Base-by-base conservation (phyloP, 108 stramenopile species). In the Nitzschia sp. region DNA sequence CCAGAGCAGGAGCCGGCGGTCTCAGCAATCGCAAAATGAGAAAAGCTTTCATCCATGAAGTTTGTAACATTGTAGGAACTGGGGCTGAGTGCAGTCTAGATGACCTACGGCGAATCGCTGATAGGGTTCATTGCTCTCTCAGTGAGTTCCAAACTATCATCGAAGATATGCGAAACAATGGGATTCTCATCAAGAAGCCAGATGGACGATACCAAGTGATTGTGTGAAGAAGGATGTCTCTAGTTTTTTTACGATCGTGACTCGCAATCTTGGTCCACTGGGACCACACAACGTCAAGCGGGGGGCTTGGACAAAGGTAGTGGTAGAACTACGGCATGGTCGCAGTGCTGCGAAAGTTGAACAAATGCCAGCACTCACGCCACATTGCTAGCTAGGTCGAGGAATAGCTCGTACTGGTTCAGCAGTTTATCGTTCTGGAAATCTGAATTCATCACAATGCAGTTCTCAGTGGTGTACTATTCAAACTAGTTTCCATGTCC, bases 1-100 rank as follows among this genome's bases (percentile, higher is more conserved):
- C 77, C 37, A 71, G 93, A 22, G 87, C 82, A 25, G 90, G 90
- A 44, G 86, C 80, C n/a, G 78, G 77, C 25, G 93, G 93, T 21
- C 82, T 79, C 42, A 86, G 84, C 70, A 92, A 89, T 52, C 78
- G 81, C 20, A 88, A 88, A 54, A 63, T 80, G 67, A 67, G 82
- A 54, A 83, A 79, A 69, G 62, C 65, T 8, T 88, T 88, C 41
- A 19, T 44, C 14, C 53, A 81, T 10, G 68, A 81, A 41, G 24
- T 87, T 58, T 41, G 74, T 25, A 58, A 60, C 29, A 8, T 89
- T 60, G 59, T 71, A 57, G 81, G 84, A 61, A 29, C 73, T 55
- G 86, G 84, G 15, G 65, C 63, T 7, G 74, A 79, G 53, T 87
- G 83, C 63, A 54, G 65, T 0, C 72, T 83, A 41, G 75, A 81